Evolutionary conservation across 2,329 filamentous ascomycete genomes (phyloP), one percentile per base, ranked within the genome.

Genomic region (Ceratocystis destructans): DNA sequence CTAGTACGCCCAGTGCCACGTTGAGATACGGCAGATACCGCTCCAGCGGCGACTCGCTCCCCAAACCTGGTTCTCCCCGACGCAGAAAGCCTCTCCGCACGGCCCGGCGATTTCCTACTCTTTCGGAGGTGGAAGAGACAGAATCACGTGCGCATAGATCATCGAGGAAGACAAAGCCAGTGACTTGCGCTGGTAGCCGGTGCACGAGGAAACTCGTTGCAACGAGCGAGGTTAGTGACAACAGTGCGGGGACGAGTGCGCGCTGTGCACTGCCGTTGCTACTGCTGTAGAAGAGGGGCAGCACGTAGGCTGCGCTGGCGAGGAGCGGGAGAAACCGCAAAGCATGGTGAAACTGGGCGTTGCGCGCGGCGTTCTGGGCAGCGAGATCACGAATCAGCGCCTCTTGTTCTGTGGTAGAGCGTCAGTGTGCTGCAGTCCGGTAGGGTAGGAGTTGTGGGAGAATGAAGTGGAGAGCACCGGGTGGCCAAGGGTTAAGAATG

Each of bases 191-290:
- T 0, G 82, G 82, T 7, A 87, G 78, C 46, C 74, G 76, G 70
- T 80, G 78, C 0, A 90, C 76, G 1, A 85, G 79, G 73, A 83
- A 89, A 0, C 82, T 80, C 2, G 85, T 88, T 2, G 80, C 81
- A 20, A 79, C 76, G 20, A 91, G 79, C 28, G 83, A 87, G 0
- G 83, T 80, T n/a, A 89, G 77, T 57, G 80, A 79, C 2, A 89
- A 78, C 4, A 88, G 69, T 69, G 71, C 75, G 66, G 74, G 73
- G 65, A 75, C 75, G 69, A 72, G 10, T 20, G 65, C 17, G 59
- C 44, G 17, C 46, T 17, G 55, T 31, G 25, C 28, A 12, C 28
- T n/a, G 15, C 48, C 48, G n/a, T 17, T 25, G 6, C 10, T 41
- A 41, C 37, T 41, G 37, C 37, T 41, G 59, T 70, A 75, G 33